Evolutionary conservation across 163 green algal species (phyloP), one percentile per base, ranked within the genome.

Genomic region (Chlorella variabilis): DNA sequence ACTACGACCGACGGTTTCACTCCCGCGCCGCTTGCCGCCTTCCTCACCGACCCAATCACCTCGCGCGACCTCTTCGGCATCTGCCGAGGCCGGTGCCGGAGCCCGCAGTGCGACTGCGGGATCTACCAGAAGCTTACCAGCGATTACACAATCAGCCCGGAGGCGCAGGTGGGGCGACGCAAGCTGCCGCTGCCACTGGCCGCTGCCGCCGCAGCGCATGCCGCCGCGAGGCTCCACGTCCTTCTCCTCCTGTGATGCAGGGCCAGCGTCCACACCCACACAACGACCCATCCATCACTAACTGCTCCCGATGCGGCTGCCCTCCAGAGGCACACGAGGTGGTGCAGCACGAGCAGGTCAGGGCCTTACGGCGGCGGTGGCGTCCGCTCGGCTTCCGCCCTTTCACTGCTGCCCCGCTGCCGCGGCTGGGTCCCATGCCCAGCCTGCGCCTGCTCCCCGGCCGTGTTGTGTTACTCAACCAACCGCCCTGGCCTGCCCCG

Each of bases 241-340:
- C 45, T 54, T 54, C 45, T 15, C 11, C 45, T 54, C 45, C 27
- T 7, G 9, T n/a, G 54, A 9, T 39, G 59, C 27, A 39, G 34
- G 54, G 23, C 23, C 54, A 59, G 9, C 15, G 34, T 36, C 11
- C 11, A 15, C 80, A 87, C 71, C 81, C 84, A 17, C 80, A 86
- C 74, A 87, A 87, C 49, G 84, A 89, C 41, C 56, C 49, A 8
- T 51, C 42, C 48, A 68, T 89, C 38, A 84, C 69, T 5, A 45
- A 83, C 78, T 89, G 84, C 82, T 85, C 58, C 42, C 83, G 84
- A 74, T 89, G 84, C 61, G 83, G 74, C 42, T 89, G 84, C 75
- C 71, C 84, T 3, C 36, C 80, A 7, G 67, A 77, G 13, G 51
- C 83, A 0, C 84, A 89, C 51, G 74, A 75, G 41, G 29, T 76